Base-by-base conservation (phyloP, 768 basidiomycete species). In the Trametes cingulata region DNA sequence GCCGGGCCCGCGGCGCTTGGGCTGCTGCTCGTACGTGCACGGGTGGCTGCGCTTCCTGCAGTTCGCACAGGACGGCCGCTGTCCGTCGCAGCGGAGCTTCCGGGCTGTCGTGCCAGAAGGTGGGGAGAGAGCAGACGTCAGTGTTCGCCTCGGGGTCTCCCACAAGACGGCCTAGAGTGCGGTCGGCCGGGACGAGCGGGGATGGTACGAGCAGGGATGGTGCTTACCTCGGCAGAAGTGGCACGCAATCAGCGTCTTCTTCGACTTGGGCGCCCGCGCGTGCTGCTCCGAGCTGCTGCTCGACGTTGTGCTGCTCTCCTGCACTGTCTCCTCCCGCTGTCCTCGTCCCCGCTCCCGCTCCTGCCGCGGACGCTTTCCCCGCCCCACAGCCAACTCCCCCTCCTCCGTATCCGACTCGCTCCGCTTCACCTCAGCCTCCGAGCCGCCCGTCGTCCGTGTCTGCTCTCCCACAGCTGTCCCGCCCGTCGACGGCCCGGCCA, bases 41-140 rank as follows among this genome's bases (percentile, higher is more conserved):
- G 71, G 65, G 57, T 77, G 72, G 49, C 75, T 75, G 39, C 87
- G 85, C 33, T 78, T 78, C 19, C 65, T 70, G 72, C 90, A 92
- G 68, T 87, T 85, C 7, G 75, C 77, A 64, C 90, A 92, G 6
- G 75, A 71, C 29, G 90, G 90, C 63, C 76, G 79, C 2, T 72
- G 77, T 2, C 88, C 89, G 68, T 89, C 85, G 74, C 90, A 92
- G 24, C 83, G 80, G 57, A 92, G 81, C 72, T 92, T 92, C 55
- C 90, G 84, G 43, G 81, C 90, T 92, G 65, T 45, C 56, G 59
- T 51, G 36, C 63, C 57, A 56, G 40, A n/a, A 60, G 43, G 58
- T 50, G 25, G 25, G 13, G 20, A 9, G 42, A 39, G 20, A 25
- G 42, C 19, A 22, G 42, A 49, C 54, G 58, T 60, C 41, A 52